phyloP scores from a whole-genome alignment of 371 early-diverging fungal genomes.

The Cokeromyces recurvatus region DNA sequence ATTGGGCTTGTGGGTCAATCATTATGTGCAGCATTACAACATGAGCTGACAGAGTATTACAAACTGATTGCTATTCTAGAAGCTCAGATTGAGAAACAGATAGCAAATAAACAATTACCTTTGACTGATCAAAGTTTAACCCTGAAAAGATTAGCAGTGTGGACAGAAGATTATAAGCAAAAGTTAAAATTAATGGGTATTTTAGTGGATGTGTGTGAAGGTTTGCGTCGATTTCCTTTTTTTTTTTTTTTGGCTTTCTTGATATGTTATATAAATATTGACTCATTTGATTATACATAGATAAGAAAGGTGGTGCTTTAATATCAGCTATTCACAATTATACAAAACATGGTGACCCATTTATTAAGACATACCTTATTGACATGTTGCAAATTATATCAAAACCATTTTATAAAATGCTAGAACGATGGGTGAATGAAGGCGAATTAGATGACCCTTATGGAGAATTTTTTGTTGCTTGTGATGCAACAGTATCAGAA shows the following conservation, averaged over 20 bases:
- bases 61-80: slow-evolving; percentile 83
- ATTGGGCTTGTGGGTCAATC: slow-evolving; percentile 70
- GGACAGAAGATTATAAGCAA: slow-evolving; percentile 78
- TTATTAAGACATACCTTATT: slow-evolving; percentile 73
- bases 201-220: slow-evolving; percentile 56
- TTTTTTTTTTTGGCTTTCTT: too few relatives aligned
- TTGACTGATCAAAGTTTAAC: slow-evolving; percentile 58
- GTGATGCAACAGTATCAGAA: slow-evolving; percentile 47
- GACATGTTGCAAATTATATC: slow-evolving; percentile 78
- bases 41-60: slow-evolving; percentile 78
- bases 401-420: slow-evolving; percentile 84
- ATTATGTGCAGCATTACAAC: slow-evolving; percentile 75
- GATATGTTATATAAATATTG: too few relatives aligned
- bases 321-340: slow-evolving; percentile 77
- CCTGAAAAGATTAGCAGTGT: slow-evolving; percentile 79
- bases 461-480: slow-evolving; percentile 86
- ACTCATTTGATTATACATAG: too few relatives aligned
- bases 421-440: slow-evolving; percentile 91
- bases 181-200: slow-evolving; percentile 69
- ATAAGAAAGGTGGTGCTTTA: slow-evolving; percentile 75
- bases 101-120: slow-evolving; percentile 1
- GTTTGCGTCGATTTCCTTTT: slow-evolving; percentile 22
- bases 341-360: slow-evolving; percentile 88
- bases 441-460: slow-evolving; percentile 95
- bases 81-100: slow-evolving; percentile 60